A percentile compares a stretch with the other conserved stretches of the same genome.
Evolutionary conservation across 768 basidiomycete species (phyloP).

Genomic region (Mycena belliarum): DNA sequence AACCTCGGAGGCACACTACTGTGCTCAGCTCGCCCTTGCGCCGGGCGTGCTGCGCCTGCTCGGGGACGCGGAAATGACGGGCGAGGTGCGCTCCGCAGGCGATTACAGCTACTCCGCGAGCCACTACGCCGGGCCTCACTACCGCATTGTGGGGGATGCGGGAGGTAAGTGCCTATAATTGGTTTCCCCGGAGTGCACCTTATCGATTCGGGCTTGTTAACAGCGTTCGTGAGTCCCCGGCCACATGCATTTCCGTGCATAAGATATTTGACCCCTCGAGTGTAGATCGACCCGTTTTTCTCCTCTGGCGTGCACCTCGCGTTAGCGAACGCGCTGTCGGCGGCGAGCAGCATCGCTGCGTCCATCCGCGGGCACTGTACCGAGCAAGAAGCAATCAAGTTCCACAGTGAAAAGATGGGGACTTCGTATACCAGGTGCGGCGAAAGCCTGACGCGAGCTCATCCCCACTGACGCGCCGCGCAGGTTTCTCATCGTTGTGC

Average conservation of each 20-base stretch:
- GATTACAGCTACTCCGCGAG: slow-evolving; percentile 9
- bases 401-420: slow-evolving; percentile 34
- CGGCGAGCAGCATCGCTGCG: slow-evolving; percentile 36
- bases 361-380: slow-evolving; percentile 33
- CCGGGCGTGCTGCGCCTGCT: not conserved
- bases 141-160: slow-evolving; percentile 10
- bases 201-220: not conserved
- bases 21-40: not conserved
- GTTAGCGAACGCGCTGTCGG: slow-evolving; percentile 33
- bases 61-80: not conserved
- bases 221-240: slow-evolving; percentile 5
- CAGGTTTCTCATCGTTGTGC: slow-evolving; percentile 47
- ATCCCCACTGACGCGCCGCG: too few relatives aligned
- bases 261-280: not conserved
- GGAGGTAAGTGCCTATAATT: not conserved
- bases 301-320: slow-evolving; percentile 25
- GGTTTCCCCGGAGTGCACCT: not conserved
- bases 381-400: slow-evolving; percentile 31
- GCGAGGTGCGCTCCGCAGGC: not conserved
- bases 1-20: not conserved
- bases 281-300: slow-evolving; percentile 7
- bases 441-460: too few relatives aligned
- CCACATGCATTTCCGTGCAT: too few relatives aligned
- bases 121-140: slow-evolving; percentile 3
- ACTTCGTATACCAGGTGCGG: slow-evolving; percentile 37